These are phyloP conservation scores for Diaporthe sp. DNA, from an alignment of 2,329 filamentous ascomycete species.

Conservation along the genomic window DNA sequence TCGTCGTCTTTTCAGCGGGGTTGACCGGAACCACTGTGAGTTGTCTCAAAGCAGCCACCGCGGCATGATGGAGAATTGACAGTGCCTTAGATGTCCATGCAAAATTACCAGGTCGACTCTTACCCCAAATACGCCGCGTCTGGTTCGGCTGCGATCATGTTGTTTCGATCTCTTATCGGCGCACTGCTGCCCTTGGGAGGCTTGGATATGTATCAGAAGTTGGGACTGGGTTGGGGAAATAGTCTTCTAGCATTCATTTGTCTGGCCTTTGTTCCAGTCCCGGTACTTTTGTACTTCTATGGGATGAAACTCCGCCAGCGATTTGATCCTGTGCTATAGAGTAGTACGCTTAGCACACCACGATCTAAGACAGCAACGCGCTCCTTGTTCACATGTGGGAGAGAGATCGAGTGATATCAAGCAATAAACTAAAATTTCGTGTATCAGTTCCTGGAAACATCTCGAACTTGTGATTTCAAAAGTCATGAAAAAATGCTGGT, in stretches of 20 bases:
- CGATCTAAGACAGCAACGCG: too few relatives aligned
- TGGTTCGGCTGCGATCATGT: conserved; percentile 41
- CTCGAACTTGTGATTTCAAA: too few relatives aligned
- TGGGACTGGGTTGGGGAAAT: conserved; percentile 45
- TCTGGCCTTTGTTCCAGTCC: conserved; percentile 41
- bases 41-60: background rate
- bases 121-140: conserved; percentile 40
- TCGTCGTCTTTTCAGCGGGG: conserved; percentile 60
- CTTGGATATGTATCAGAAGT: conserved; percentile 41
- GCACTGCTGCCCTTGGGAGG: conserved; percentile 38
- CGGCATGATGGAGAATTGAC: background rate
- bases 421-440: too few relatives aligned
- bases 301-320: background rate
- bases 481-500: too few relatives aligned
- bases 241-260: conserved; percentile 43
- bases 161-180: conserved; percentile 40
- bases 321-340: background rate
- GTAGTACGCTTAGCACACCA: too few relatives aligned
- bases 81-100: conserved; percentile 33
- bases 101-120: conserved; percentile 40
- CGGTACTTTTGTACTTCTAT: conserved; percentile 8
- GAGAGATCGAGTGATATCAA: too few relatives aligned
- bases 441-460: too few relatives aligned
- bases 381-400: too few relatives aligned
- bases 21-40: conserved; percentile 38